Base-by-base conservation (phyloP, 1,139 yeast species). In the Candida glucosophila region DNA sequence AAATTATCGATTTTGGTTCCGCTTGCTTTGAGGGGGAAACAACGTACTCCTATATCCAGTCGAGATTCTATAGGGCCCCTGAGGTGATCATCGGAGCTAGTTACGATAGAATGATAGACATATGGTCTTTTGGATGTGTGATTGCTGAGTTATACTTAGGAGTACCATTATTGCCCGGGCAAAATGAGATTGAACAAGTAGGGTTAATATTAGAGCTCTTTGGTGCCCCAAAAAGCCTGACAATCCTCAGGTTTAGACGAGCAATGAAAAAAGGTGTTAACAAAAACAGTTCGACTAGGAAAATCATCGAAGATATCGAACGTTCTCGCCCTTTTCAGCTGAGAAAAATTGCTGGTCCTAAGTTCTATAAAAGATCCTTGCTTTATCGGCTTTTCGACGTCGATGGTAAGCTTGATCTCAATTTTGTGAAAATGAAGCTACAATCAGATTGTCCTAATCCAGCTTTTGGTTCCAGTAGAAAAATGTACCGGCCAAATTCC, bases 61-160 rank as follows among this genome's bases (percentile, higher is more conserved):
- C 82, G 2, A 43, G 83, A 22, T 76, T 67, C 39, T 76, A 76
- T 40, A 48, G 83, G 29, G 79, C 83, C 10, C 86, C 95, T 0
- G 95, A 85, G 46, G 86, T 85, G 4, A 58, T 81, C 20, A 43
- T 83, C n/a, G 95, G 95, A 2, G 76, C 85, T 31, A 65, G 73
- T 17, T 85, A 85, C 48, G 64, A 72, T 29, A 60, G 67, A 15
- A 71, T 71, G 39, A 80, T 82, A 29, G 94, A 82, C 46, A 68
- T 81, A 34, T 82, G 94, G 94, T 78, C 90, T 4, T 52, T 78
- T 33, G 90, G 81, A 0, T 70, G 88, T 30, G 70, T 82, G 21
- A 49, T 78, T 11, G 71, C 75, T 2, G 94, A 82, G 44, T 47
- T 81, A 25, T 66, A 62, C 28, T 64, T 73, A 0, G 94, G 93